These are phyloP conservation scores for Botrytis tulipae DNA, from an alignment of 2,329 filamentous ascomycete genomes.

Conservation along the genomic window DNA sequence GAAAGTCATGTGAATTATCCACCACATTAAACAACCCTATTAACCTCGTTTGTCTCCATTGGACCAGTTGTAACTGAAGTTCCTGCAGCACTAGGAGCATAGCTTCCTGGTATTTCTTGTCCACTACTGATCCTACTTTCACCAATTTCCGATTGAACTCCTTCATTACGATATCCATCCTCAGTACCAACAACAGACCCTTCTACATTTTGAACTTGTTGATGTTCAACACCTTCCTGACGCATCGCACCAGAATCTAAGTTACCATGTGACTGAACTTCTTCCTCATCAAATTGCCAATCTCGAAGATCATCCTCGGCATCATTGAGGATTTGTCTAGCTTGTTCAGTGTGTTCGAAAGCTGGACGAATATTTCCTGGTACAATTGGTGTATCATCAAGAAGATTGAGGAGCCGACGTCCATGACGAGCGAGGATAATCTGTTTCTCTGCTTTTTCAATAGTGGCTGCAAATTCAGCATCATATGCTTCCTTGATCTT, in stretches of 20 bases:
- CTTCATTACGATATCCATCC: not conserved
- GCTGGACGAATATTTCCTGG: slow-evolving; percentile 74
- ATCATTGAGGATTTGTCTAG: slow-evolving; percentile 84
- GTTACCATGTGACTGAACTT: slow-evolving; percentile 25
- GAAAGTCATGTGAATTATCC: not conserved
- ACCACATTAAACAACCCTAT: not conserved
- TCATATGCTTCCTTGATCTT: slow-evolving; percentile 96
- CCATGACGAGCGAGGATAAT: slow-evolving; percentile 90
- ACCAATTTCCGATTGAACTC: not conserved
- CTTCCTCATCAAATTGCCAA: slow-evolving; percentile 53
- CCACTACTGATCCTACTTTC: slow-evolving; percentile 20
- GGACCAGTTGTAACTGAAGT: slow-evolving; percentile 17
- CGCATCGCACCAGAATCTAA: not conserved
- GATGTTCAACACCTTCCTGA: not conserved
- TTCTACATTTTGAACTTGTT: not conserved
- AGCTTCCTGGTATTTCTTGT: slow-evolving; percentile 1
- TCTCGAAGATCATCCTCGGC: slow-evolving; percentile 83
- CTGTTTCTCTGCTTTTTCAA: slow-evolving; percentile 96
- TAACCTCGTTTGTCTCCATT: slow-evolving; percentile 8
- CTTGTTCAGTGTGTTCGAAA: slow-evolving; percentile 65
- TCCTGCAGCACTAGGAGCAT: slow-evolving; percentile 12
- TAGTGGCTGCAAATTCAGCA: slow-evolving; percentile 81
- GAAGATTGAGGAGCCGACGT: slow-evolving; percentile 74
- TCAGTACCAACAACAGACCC: slow-evolving; percentile 11
- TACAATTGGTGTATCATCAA: slow-evolving; percentile 87